A percentile compares a stretch with the other conserved stretches of the same genome.
Conservation (phyloP, 495 filamentous ascomycete species). For the Glarea lozoyensis region DNA sequence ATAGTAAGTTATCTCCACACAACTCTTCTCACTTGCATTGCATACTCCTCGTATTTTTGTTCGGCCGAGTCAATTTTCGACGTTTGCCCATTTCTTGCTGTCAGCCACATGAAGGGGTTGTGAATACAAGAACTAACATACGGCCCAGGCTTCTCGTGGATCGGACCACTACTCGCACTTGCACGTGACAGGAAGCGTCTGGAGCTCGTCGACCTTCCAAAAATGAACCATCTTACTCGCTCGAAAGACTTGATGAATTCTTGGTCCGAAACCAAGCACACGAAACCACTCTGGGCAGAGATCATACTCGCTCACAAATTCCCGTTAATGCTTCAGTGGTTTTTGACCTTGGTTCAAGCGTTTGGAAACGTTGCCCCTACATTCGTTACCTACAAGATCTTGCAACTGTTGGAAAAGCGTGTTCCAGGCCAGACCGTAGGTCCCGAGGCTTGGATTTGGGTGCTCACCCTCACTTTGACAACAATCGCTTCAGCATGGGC, state of each 20-base stretch:
- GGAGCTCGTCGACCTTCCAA: slow-evolving; percentile 51
- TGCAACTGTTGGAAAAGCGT: slow-evolving; percentile 53
- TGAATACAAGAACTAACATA: too few relatives aligned
- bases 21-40: too few relatives aligned
- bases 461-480: slow-evolving; percentile 47
- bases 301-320: slow-evolving; percentile 46
- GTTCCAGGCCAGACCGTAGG: slow-evolving; percentile 28
- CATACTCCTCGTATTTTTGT: too few relatives aligned
- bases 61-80: too few relatives aligned
- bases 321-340: slow-evolving; percentile 43
- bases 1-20: too few relatives aligned
- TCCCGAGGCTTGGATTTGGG: slow-evolving; percentile 57
- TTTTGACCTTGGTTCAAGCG: slow-evolving; percentile 41
- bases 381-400: slow-evolving; percentile 54
- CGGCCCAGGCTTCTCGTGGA: slow-evolving; percentile 62
- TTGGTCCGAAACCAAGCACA: slow-evolving; percentile 42
- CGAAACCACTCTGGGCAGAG: slow-evolving; percentile 51
- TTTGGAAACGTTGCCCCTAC: slow-evolving; percentile 61
- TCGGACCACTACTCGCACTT: slow-evolving; percentile 38
- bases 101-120: too few relatives aligned
- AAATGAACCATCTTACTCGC: slow-evolving; percentile 42
- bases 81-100: too few relatives aligned
- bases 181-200: slow-evolving; percentile 44
- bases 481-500: slow-evolving; percentile 48
- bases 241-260: slow-evolving; percentile 31